These are phyloP conservation scores for Xenoacremonium recifei DNA, from an alignment of 2,329 filamentous ascomycete genomes.

Conservation along the genomic window DNA sequence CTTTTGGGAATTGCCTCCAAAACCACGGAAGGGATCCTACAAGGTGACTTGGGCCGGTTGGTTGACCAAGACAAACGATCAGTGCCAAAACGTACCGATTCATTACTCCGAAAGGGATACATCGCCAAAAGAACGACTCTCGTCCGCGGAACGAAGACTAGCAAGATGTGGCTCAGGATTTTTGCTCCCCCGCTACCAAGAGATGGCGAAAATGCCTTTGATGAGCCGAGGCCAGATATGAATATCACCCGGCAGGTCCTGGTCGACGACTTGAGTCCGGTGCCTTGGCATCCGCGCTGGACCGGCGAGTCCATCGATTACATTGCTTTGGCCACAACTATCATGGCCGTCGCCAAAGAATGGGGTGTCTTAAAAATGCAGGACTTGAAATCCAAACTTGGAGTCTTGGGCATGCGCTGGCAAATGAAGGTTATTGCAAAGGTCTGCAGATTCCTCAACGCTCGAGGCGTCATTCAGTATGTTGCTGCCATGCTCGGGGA, in stretches of 20 bases:
- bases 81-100: conserved; percentile 59
- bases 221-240: conserved; percentile 30
- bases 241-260: conserved; percentile 39
- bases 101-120: conserved; percentile 59
- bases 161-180: conserved; percentile 58
- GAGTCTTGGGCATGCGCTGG: conserved; percentile 52
- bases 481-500: conserved; percentile 54
- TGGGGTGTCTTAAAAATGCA: conserved; percentile 58
- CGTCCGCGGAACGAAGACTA: conserved; percentile 58
- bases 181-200: conserved; percentile 49
- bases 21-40: conserved; percentile 55
- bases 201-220: conserved; percentile 22
- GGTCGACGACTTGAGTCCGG: conserved; percentile 48
- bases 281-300: conserved; percentile 57
- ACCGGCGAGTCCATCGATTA: conserved; percentile 59
- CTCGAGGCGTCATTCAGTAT: conserved; percentile 54
- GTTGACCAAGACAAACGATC: conserved; percentile 64
- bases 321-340: conserved; percentile 54
- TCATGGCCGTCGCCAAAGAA: conserved; percentile 56
- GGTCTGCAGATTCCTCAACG: conserved; percentile 56
- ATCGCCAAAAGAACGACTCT: conserved; percentile 60
- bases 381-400: conserved; percentile 58
- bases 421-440: conserved; percentile 61
- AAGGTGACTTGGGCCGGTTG: conserved; percentile 57
- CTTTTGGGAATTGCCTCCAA: conserved; percentile 57